phyloP scores from a whole-genome alignment of 176 grass and related monocot genomes.

The Juncus inflexus region DNA sequence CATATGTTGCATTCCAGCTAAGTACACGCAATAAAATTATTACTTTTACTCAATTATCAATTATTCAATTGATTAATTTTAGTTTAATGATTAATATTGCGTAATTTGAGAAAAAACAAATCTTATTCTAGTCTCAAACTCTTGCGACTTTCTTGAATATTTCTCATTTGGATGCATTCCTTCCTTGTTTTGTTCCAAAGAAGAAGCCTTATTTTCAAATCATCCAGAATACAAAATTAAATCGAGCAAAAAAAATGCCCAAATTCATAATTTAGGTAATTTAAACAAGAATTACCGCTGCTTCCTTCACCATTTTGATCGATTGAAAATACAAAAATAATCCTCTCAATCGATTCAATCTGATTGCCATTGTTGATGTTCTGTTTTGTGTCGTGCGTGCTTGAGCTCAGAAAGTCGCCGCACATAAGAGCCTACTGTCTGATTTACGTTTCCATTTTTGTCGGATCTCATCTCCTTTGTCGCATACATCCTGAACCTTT shows the following conservation, averaged over 20 bases:
- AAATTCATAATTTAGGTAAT: not conserved
- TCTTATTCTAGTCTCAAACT: constrained; percentile 62
- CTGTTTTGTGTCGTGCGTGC: constrained; percentile 14
- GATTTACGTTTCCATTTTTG: not conserved
- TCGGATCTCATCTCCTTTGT: too few relatives aligned
- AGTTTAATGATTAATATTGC: not conserved
- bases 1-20: constrained; percentile 88
- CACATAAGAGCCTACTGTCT: constrained; percentile 2
- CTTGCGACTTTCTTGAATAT: constrained; percentile 36
- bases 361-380: constrained; percentile 1
- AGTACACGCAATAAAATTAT: constrained; percentile 17
- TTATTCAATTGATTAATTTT: constrained; percentile 17
- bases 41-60: not conserved
- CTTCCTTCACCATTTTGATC: constrained; percentile 14
- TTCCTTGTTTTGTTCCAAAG: constrained; percentile 85
- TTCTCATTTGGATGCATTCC: constrained; percentile 68
- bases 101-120: too few relatives aligned
- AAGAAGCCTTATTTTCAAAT: constrained; percentile 53
- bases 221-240: not conserved
- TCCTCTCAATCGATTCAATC: not conserved
- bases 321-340: not conserved
- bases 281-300: constrained; percentile 1
- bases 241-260: not conserved
- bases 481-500: too few relatives aligned
- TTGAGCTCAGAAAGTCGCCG: constrained; percentile 22